Evolutionary conservation across 2,329 filamentous ascomycete species (phyloP).

Genomic region (Bipolaris oryzae): DNA sequence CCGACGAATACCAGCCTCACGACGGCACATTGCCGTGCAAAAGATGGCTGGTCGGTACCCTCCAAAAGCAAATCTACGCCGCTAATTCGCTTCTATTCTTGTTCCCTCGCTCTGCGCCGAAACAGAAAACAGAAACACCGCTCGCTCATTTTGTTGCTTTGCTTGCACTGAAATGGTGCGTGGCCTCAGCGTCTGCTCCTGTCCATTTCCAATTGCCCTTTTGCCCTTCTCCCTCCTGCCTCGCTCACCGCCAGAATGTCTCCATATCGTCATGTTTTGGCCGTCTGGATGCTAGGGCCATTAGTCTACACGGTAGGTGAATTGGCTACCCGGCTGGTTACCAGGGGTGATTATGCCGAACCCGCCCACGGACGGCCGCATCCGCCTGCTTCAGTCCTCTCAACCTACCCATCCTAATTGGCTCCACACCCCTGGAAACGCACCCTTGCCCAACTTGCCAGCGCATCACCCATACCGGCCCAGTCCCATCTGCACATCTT

Average conservation of each 20-base stretch:
- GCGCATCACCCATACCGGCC: constrained; percentile 33
- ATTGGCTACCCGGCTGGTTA: constrained; percentile 19
- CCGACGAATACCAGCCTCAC: constrained; percentile 12
- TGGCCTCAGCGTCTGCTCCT: not conserved
- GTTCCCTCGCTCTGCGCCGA: constrained; percentile 2
- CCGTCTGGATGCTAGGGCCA: constrained; percentile 4
- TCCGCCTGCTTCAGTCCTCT: constrained; percentile 11
- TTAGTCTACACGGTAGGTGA: not conserved
- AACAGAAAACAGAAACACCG: too few relatives aligned
- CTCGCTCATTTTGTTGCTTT: not conserved
- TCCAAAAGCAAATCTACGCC: constrained; percentile 9
- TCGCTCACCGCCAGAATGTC: constrained; percentile 14
- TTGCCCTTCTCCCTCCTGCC: not conserved
- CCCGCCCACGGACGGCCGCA: constrained; percentile 18
- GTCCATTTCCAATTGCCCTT: not conserved
- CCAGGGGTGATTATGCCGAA: constrained; percentile 23
- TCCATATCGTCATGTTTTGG: constrained; percentile 8
- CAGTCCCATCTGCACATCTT: constrained; percentile 8
- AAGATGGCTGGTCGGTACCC: constrained; percentile 9
- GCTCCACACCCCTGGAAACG: constrained; percentile 3
- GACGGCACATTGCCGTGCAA: not conserved
- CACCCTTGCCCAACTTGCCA: constrained; percentile 30
- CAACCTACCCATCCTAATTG: constrained; percentile 19
- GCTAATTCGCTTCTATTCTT: constrained; percentile 10
- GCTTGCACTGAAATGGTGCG: not conserved